These are phyloP conservation scores for Xylaria intraflava DNA, from an alignment of 495 filamentous ascomycete species.

Conservation along the genomic window DNA sequence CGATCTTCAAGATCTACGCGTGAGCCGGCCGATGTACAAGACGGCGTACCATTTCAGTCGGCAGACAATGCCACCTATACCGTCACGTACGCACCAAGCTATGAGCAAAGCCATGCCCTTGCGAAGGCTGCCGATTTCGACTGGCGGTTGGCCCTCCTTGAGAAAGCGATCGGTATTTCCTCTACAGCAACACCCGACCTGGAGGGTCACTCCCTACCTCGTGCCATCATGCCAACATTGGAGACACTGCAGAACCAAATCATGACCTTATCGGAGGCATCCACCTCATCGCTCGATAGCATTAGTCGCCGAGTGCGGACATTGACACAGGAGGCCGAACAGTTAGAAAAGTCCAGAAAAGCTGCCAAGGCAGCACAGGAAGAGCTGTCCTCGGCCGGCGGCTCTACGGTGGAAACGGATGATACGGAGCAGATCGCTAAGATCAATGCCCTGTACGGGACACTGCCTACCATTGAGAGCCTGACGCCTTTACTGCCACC, in stretches of 20 bases:
- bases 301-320: constrained; percentile 67
- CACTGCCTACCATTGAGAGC: constrained; percentile 81
- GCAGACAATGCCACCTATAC: constrained; percentile 40
- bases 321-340: constrained; percentile 72
- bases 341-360: constrained; percentile 62
- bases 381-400: constrained; percentile 45
- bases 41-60: constrained; percentile 6
- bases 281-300: constrained; percentile 62
- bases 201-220: constrained; percentile 48
- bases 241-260: constrained; percentile 70
- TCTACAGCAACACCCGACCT: constrained; percentile 59
- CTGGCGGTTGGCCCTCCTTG: constrained; percentile 65
- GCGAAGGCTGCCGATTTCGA: constrained; percentile 86
- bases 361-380: constrained; percentile 63
- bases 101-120: constrained; percentile 58
- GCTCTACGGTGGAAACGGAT: constrained; percentile 28
- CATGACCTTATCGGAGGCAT: constrained; percentile 55
- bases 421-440: constrained; percentile 70
- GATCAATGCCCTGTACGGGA: constrained; percentile 86
- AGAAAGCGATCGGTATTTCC: constrained; percentile 73
- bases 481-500: constrained; percentile 79
- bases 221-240: constrained; percentile 70
- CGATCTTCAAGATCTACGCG: constrained; percentile 16
- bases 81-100: constrained; percentile 49
- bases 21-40: constrained; percentile 9